Evolutionary conservation across 1,284 basidiomycete genomes (phyloP).

Genomic region (Ganoderma boninense): DNA sequence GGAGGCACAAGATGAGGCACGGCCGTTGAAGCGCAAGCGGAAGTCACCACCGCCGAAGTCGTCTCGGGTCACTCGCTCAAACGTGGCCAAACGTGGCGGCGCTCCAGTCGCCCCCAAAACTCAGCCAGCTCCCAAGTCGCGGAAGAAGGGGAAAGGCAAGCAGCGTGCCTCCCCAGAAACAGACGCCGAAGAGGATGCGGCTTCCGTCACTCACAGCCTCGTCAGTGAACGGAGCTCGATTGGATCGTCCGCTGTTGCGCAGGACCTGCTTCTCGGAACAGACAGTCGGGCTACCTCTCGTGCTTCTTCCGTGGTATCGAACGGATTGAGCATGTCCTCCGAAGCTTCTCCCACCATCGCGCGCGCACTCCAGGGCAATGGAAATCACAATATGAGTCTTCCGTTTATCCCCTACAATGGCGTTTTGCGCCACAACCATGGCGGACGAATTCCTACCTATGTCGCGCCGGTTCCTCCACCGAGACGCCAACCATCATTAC

Average conservation of each 20-base stretch:
- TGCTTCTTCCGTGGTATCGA: constrained; percentile 58
- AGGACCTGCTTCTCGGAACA: constrained; percentile 43
- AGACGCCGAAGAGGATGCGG: constrained; percentile 34
- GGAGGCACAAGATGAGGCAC: constrained; percentile 13
- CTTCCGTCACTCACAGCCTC: constrained; percentile 29
- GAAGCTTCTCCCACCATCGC: constrained; percentile 29
- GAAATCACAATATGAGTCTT: constrained; percentile 30
- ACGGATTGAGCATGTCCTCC: constrained; percentile 32
- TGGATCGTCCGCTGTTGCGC: constrained; percentile 39
- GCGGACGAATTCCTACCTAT: constrained; percentile 32
- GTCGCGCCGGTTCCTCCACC: constrained; percentile 7
- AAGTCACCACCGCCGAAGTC: constrained; percentile 13
- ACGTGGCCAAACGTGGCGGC: constrained; percentile 18
- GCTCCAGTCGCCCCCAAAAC: background rate
- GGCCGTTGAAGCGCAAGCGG: constrained; percentile 35
- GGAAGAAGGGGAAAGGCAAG: constrained; percentile 36
- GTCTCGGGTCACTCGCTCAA: constrained; percentile 33
- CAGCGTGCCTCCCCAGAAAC: constrained; percentile 24
- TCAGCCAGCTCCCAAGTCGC: constrained; percentile 13
- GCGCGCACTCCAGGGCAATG: constrained; percentile 40
- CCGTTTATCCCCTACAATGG: constrained; percentile 43
- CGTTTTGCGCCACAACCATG: constrained; percentile 44
- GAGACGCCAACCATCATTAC: constrained; percentile 23
- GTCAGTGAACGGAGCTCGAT: constrained; percentile 39
- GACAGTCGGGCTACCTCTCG: constrained; percentile 48